These are phyloP conservation scores for Gnetum montanum DNA, from an alignment of 75 land plant genomes.

Conservation along the genomic window DNA sequence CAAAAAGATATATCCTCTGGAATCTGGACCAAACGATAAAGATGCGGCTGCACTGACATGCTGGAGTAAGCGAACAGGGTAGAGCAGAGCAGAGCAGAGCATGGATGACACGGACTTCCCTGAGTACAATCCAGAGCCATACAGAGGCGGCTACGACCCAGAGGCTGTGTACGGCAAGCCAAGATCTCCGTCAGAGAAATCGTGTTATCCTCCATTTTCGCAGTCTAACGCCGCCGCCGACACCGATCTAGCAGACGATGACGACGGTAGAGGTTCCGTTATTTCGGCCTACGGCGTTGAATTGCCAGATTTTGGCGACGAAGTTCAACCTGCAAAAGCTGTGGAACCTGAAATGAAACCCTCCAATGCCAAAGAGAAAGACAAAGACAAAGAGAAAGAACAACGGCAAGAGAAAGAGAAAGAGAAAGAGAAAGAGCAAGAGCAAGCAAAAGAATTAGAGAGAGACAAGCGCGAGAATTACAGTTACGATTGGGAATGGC, in stretches of 20 bases:
- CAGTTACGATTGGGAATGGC: not conserved
- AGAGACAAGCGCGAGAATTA: not conserved
- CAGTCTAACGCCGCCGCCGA: not conserved
- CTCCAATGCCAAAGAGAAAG: not conserved
- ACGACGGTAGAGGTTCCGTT: not conserved
- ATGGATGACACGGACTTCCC: not conserved
- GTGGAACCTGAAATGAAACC: not conserved
- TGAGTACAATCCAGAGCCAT: conserved; percentile 4
- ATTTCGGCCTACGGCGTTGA: conserved; percentile 5
- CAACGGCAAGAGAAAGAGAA: not conserved
- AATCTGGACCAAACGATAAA: too few relatives aligned
- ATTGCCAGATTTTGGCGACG: not conserved
- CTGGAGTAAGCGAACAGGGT: too few relatives aligned
- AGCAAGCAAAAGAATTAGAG: not conserved
- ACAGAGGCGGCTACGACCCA: not conserved
- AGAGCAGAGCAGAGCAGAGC: not conserved
- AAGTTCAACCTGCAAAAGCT: not conserved
- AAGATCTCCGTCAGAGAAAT: conserved; percentile 1
- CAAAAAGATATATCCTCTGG: too few relatives aligned
- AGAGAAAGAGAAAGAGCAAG: not conserved
- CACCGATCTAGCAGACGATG: not conserved
- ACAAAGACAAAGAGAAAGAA: not conserved
- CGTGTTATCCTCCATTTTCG: conserved; percentile 1
- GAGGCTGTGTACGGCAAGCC: not conserved
- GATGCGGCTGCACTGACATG: too few relatives aligned